These are phyloP conservation scores for Colletotrichum phormii DNA, from an alignment of 2,329 filamentous ascomycete genomes.

Conservation along the genomic window DNA sequence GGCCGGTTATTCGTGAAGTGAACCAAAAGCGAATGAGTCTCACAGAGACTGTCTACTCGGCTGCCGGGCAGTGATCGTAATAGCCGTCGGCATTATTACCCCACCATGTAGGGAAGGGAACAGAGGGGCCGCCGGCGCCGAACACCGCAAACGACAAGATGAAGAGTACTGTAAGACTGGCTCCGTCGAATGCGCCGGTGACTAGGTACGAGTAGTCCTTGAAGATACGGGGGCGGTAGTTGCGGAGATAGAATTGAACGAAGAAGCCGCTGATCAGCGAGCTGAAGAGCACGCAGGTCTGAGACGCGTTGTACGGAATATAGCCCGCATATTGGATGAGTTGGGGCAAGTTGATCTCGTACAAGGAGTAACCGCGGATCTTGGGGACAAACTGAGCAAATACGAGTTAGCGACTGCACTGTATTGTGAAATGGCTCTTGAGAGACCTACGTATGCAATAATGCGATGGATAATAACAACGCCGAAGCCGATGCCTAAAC, in stretches of 20 bases:
- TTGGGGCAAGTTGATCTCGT: conserved; percentile 63
- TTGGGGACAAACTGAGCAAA: conserved; percentile 57
- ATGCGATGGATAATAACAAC: conserved; percentile 58
- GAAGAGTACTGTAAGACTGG: conserved; percentile 59
- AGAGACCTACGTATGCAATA: conserved; percentile 50
- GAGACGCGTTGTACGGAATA: conserved; percentile 65
- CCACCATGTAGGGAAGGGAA: conserved; percentile 65
- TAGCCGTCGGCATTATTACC: conserved; percentile 62
- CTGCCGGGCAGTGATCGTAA: conserved; percentile 59
- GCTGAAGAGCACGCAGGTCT: conserved; percentile 66
- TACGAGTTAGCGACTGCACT: not conserved
- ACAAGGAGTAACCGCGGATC: conserved; percentile 53
- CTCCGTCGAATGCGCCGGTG: conserved; percentile 65
- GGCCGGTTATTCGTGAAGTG: no score
- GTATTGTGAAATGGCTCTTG: not conserved
- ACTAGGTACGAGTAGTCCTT: conserved; percentile 65
- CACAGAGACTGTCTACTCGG: not conserved
- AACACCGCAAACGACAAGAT: conserved; percentile 68
- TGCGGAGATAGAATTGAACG: conserved; percentile 63
- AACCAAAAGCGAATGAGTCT: no score
- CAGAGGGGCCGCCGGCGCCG: conserved; percentile 57
- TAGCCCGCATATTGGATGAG: conserved; percentile 66
- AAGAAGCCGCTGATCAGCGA: conserved; percentile 59
- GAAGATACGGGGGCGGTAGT: conserved; percentile 63
- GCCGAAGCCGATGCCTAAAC: conserved; percentile 59